Evolutionary conservation across 495 filamentous ascomycete genomes (phyloP).

Genomic region (Aspergillus bridgeri): DNA sequence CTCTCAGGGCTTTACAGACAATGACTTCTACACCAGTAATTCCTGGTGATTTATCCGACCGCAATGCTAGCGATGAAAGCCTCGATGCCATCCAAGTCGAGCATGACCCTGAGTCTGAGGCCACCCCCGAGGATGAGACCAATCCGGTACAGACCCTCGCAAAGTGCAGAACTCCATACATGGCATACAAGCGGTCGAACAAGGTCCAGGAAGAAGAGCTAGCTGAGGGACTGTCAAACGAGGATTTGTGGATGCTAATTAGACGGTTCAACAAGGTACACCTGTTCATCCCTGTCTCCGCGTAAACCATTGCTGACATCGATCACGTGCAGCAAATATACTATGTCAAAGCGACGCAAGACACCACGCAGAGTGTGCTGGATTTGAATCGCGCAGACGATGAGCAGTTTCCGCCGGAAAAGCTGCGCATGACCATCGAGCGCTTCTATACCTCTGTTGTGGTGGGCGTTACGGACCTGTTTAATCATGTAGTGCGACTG

Average conservation of each 20-base stretch:
- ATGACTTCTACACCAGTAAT: too few relatives aligned
- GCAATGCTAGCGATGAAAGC: too few relatives aligned
- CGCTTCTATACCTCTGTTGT: conserved; percentile 80
- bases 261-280: conserved; percentile 75
- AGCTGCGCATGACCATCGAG: conserved; percentile 74
- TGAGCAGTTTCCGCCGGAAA: conserved; percentile 84
- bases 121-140: too few relatives aligned
- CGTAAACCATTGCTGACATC: too few relatives aligned
- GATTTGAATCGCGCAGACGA: conserved; percentile 80
- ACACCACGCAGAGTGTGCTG: conserved; percentile 56
- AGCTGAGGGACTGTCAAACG: conserved; percentile 60
- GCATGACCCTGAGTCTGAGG: too few relatives aligned
- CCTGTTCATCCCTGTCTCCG: too few relatives aligned
- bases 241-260: conserved; percentile 73
- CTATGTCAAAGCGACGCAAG: conserved; percentile 67
- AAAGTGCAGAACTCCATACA: too few relatives aligned
- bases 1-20: too few relatives aligned
- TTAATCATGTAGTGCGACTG: conserved; percentile 71
- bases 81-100: too few relatives aligned
- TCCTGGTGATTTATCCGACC: too few relatives aligned
- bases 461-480: conserved; percentile 58
- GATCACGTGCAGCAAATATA: conserved; percentile 68
- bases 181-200: background rate
- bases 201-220: conserved; percentile 25
- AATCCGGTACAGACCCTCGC: too few relatives aligned